Conservation (phyloP, 2,329 filamentous ascomycete genomes). For the Colletotrichum truncatum region DNA sequence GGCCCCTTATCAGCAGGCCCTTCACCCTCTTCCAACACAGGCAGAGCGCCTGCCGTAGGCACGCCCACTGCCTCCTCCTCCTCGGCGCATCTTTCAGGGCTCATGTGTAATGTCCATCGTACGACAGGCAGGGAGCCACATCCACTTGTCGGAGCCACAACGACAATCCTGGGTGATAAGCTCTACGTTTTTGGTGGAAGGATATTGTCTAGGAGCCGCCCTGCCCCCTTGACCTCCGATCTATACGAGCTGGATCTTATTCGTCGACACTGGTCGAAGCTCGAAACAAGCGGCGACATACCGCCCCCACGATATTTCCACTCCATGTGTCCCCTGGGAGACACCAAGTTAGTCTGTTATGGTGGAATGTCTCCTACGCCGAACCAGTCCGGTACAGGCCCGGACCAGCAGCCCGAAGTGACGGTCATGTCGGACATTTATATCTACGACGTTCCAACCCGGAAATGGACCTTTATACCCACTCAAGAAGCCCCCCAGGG, state of each 20-base stretch:
- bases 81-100: slow-evolving; percentile 68
- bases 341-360: slow-evolving; percentile 97
- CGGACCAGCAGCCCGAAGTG: slow-evolving; percentile 83
- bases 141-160: slow-evolving; percentile 92
- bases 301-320: slow-evolving; percentile 96
- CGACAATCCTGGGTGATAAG: slow-evolving; percentile 93
- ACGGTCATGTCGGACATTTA: slow-evolving; percentile 98
- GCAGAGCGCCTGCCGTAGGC: slow-evolving; percentile 49
- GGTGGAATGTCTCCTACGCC: slow-evolving; percentile 93
- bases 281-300: slow-evolving; percentile 85
- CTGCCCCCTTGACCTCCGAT: slow-evolving; percentile 84
- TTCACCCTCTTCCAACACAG: slow-evolving; percentile 60
- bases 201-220: slow-evolving; percentile 83
- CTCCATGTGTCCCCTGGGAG: slow-evolving; percentile 91
- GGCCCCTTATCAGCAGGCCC: slow-evolving; percentile 65
- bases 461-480: slow-evolving; percentile 85
- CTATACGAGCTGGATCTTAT: slow-evolving; percentile 95
- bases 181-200: slow-evolving; percentile 96
- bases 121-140: slow-evolving; percentile 93
- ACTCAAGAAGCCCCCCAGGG: slow-evolving; percentile 88
- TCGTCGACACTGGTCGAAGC: slow-evolving; percentile 89
- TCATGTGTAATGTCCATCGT: slow-evolving; percentile 79
- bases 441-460: slow-evolving; percentile 87
- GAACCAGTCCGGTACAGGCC: slow-evolving; percentile 53
- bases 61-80: slow-evolving; percentile 57